Conservation (phyloP, 2,329 filamentous ascomycete species). For the Ascochyta koolunga region DNA sequence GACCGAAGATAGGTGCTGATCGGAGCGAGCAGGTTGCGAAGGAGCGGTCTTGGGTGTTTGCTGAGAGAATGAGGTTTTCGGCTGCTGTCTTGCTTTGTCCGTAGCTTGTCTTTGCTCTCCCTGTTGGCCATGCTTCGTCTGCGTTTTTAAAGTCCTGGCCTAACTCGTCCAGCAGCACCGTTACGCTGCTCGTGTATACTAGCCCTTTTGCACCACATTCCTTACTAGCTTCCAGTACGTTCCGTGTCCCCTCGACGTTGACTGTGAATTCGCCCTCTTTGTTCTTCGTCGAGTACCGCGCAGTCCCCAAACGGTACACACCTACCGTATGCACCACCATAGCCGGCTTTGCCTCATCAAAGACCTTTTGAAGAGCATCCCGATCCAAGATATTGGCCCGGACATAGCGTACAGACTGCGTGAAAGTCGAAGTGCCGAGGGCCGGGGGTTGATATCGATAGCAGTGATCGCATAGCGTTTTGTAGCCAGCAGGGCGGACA, state of each 20-base stretch:
- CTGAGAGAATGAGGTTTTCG: slow-evolving; percentile 78
- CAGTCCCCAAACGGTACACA: slow-evolving; percentile 48
- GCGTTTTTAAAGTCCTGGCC: slow-evolving; percentile 79
- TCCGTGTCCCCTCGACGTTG: slow-evolving; percentile 85
- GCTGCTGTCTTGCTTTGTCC: slow-evolving; percentile 90
- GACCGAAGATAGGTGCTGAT: slow-evolving; percentile 88
- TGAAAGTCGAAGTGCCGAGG: slow-evolving; percentile 33
- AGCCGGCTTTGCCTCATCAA: slow-evolving; percentile 72
- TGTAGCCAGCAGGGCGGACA: slow-evolving; percentile 46
- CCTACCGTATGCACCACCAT: slow-evolving; percentile 89
- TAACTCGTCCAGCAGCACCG: slow-evolving; percentile 80
- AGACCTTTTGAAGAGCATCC: slow-evolving; percentile 48
- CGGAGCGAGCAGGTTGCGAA: slow-evolving; percentile 83
- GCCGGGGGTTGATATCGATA: slow-evolving; percentile 49
- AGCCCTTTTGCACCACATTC: slow-evolving; percentile 75
- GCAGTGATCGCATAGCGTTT: slow-evolving; percentile 49
- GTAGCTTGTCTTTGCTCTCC: slow-evolving; percentile 77
- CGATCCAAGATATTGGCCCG: slow-evolving; percentile 50
- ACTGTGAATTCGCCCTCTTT: slow-evolving; percentile 72
- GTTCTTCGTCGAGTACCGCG: slow-evolving; percentile 48
- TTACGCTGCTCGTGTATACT: slow-evolving; percentile 90
- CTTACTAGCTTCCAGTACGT: slow-evolving; percentile 76
- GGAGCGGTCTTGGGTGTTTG: slow-evolving; percentile 62
- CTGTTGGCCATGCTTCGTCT: slow-evolving; percentile 80
- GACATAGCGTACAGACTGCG: slow-evolving; percentile 41